These are phyloP conservation scores for Patellifolia procumbens DNA, from an alignment of 179 eudicot genomes.

Conservation along the genomic window DNA sequence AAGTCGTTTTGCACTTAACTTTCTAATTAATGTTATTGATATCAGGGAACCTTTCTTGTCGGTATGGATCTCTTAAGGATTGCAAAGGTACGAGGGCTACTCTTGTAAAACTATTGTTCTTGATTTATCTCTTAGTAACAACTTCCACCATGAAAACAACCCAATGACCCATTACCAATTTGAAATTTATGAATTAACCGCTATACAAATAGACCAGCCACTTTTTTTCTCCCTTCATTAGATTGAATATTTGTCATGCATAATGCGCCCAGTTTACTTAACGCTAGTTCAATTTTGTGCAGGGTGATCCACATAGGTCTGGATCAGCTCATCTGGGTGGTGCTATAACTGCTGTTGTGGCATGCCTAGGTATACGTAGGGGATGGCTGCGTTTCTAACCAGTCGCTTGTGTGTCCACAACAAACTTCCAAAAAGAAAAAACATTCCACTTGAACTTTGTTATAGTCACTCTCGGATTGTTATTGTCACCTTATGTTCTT, in stretches of 20 bases:
- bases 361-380: constrained; percentile 52
- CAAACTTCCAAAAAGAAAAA: too few relatives aligned
- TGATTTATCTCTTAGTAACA: background rate
- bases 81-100: constrained; percentile 46
- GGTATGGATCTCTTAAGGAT: constrained; percentile 67
- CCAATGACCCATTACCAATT: background rate
- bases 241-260: too few relatives aligned
- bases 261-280: background rate
- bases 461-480: too few relatives aligned
- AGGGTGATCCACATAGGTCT: constrained; percentile 67
- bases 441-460: too few relatives aligned
- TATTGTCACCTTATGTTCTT: too few relatives aligned
- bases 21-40: constrained; percentile 23
- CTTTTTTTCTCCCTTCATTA: too few relatives aligned
- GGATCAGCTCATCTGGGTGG: constrained; percentile 85
- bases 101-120: background rate
- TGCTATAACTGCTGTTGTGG: constrained; percentile 63
- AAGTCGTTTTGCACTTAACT: too few relatives aligned
- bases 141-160: background rate
- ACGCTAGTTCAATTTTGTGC: constrained; percentile 20
- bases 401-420: too few relatives aligned
- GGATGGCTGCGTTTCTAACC: constrained; percentile 36
- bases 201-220: too few relatives aligned
- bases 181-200: background rate
- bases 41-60: constrained; percentile 62